Evolutionary conservation across 2,329 filamentous ascomycete genomes (phyloP).

Genomic region (Aspergillus phoenicis): DNA sequence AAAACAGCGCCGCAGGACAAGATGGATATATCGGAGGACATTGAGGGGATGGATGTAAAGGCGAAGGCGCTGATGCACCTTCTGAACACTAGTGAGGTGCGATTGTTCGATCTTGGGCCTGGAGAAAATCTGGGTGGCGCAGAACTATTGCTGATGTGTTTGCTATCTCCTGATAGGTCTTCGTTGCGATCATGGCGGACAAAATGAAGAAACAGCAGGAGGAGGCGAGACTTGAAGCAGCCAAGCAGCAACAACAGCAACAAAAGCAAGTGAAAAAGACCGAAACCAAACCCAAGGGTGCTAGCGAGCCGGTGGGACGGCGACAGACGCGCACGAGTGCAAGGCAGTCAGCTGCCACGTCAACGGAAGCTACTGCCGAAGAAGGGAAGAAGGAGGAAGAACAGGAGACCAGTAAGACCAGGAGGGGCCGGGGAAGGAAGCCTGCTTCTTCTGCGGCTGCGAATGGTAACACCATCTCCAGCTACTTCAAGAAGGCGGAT

Average conservation of each 20-base stretch:
- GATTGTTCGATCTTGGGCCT: slow-evolving; percentile 9
- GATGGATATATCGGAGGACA: slow-evolving; percentile 26
- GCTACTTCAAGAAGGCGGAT: slow-evolving; percentile 64
- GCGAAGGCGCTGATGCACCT: slow-evolving; percentile 49
- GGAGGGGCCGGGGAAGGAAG: slow-evolving; percentile 34
- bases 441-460: slow-evolving; percentile 19
- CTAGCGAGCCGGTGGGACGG: slow-evolving; percentile 21
- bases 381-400: slow-evolving; percentile 21
- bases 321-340: slow-evolving; percentile 38
- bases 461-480: slow-evolving; percentile 54
- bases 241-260: slow-evolving; percentile 29
- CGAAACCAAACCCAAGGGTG: slow-evolving; percentile 29
- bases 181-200: slow-evolving; percentile 53
- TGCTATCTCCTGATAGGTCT: slow-evolving; percentile 36
- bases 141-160: slow-evolving; percentile 9
- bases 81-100: slow-evolving; percentile 49
- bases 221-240: slow-evolving; percentile 41
- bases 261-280: slow-evolving; percentile 27
- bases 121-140: neutral
- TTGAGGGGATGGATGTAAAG: slow-evolving; percentile 47
- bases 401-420: slow-evolving; percentile 25
- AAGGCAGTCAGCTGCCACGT: slow-evolving; percentile 18
- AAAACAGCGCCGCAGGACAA: slow-evolving; percentile 16
- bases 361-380: slow-evolving; percentile 18
- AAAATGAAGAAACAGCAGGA: slow-evolving; percentile 54